These are phyloP conservation scores for Botrytis elliptica DNA, from an alignment of 2,329 filamentous ascomycete genomes.

Conservation along the genomic window DNA sequence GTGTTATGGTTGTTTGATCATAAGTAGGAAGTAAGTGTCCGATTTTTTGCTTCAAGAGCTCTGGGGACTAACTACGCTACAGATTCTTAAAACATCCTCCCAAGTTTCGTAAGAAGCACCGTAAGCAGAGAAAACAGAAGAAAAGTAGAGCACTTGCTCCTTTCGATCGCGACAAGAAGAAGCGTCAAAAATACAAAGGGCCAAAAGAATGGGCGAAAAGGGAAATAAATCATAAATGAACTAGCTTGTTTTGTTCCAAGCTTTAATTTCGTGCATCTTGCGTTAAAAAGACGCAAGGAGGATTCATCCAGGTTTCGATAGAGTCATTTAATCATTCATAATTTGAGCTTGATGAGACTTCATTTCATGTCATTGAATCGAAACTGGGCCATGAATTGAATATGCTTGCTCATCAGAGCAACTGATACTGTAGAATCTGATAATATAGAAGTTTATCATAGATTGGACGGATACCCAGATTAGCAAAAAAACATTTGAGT, in stretches of 20 bases:
- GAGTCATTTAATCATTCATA: too few relatives aligned
- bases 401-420: too few relatives aligned
- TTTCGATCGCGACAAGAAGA: not conserved
- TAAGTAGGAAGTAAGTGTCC: not conserved
- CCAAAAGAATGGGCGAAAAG: not conserved
- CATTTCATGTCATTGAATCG: too few relatives aligned
- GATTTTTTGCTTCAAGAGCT: not conserved
- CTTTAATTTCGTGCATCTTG: not conserved
- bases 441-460: too few relatives aligned
- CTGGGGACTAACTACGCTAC: not conserved
- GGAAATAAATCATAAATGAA: not conserved
- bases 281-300: not conserved
- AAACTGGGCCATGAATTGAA: too few relatives aligned
- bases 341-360: too few relatives aligned
- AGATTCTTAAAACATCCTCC: not conserved
- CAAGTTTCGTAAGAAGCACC: not conserved
- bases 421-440: too few relatives aligned
- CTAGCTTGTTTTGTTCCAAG: rapidly evolving
- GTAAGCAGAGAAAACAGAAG: not conserved
- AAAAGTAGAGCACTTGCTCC: not conserved
- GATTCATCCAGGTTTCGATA: not conserved
- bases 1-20: not conserved
- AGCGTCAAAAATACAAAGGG: not conserved
- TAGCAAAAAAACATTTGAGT: too few relatives aligned
- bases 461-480: too few relatives aligned